Percentiles rank a stretch among this genome's conserved stretches.
Evolutionary conservation across 202 grass and related monocot species (phyloP).

Genomic region (Alloteropsis angusta): DNA sequence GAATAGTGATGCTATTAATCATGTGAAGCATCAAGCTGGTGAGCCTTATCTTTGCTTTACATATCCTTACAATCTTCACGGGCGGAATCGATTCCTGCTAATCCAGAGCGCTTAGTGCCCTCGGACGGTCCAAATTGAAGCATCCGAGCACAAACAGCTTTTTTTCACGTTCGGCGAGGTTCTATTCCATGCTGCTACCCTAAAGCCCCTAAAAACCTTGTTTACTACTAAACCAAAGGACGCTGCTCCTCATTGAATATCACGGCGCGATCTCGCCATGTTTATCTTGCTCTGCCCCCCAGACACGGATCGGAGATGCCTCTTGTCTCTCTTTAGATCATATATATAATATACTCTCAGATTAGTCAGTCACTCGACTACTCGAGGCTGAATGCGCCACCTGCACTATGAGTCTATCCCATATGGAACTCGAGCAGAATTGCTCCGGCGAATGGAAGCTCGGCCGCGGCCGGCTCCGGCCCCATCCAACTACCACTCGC

Average conservation of each 20-base stretch:
- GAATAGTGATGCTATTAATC: not conserved
- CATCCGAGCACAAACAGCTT: slow-evolving; percentile 1
- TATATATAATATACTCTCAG: no score
- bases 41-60: not conserved
- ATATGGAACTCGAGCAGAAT: slow-evolving; percentile 25
- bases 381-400: no score
- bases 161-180: slow-evolving; percentile 10
- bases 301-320: not conserved
- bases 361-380: no score
- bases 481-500: not conserved
- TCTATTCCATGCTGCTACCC: not conserved
- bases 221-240: not conserved
- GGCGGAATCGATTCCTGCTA: not conserved
- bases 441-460: not conserved
- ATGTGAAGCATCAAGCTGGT: not conserved
- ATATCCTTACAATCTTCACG: not conserved
- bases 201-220: not conserved
- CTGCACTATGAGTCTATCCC: no score
- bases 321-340: no score
- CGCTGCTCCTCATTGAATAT: not conserved
- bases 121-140: slow-evolving; percentile 14
- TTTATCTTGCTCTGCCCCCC: not conserved
- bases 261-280: not conserved
- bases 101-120: slow-evolving; percentile 17
- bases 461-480: not conserved